Evolutionary conservation across 1,284 basidiomycete genomes (phyloP), one percentile per base, ranked within the genome.

Genomic region (Vanrija humicola): DNA sequence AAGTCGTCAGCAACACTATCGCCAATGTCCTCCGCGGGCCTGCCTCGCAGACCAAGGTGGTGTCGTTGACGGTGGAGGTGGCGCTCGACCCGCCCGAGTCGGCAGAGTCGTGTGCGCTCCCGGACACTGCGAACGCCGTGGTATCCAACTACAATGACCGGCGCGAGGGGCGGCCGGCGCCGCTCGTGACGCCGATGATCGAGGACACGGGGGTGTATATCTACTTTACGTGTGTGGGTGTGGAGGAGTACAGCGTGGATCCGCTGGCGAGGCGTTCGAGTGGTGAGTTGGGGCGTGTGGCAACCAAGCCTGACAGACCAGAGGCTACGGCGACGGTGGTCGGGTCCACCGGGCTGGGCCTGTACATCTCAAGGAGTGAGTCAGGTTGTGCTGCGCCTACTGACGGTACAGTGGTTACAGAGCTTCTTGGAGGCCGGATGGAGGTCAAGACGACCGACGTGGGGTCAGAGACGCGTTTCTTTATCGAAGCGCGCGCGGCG

Each of bases 401-500:
- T 52, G 56, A 52, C 29, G 21, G 5, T 8, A 8, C 47, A 65
- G 63, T 60, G n/a, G 64, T 67, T 49, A 62, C 65, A n/a, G 65
- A 70, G 56, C 50, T 65, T 45, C 56, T 69, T 18, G 64, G 67
- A 15, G 69, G 69, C 19, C 53, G 64, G 2, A 72, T 72, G 48
- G 64, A 65, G 45, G 63, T 68, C 42, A 49, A 52, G n/a, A 62
- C 8, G 48, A 61, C 19, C 67, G 68, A 15, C 60, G 56, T 58
- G 91, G 64, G 8, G 74, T 75, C 66, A 38, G 62, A 66, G 8
- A 78, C 78, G 68, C 65, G 65, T 8, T 73, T 75, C 59, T 75
- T 60, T 56, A 64, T 74, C 43, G 43, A 52, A 16, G 43, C 46
- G 15, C 43, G 23, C n/a, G 40, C 38, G 16, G 1, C n/a, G 9